phyloP scores from a whole-genome alignment of 164 flowering plant species.

The Kalanchoe fedtschenkoi region DNA sequence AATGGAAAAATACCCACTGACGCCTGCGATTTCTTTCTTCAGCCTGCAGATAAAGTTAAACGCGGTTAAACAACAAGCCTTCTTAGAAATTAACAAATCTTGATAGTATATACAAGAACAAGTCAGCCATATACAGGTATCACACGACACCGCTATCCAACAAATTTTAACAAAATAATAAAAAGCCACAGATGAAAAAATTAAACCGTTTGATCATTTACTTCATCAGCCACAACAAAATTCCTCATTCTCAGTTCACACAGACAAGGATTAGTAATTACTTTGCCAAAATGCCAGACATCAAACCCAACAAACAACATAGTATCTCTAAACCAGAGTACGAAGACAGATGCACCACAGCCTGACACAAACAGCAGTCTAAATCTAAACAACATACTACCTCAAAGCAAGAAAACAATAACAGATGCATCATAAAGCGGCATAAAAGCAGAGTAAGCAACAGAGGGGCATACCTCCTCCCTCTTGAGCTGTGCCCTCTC shows the following conservation, averaged over 20 bases:
- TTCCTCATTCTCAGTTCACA: not conserved
- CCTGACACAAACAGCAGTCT: not conserved
- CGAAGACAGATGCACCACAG: not conserved
- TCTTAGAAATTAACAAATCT: not conserved
- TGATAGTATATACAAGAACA: not conserved
- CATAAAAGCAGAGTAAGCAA: not conserved
- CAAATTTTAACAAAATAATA: not conserved
- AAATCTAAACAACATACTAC: not conserved
- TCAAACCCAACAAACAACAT: not conserved
- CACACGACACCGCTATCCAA: not conserved
- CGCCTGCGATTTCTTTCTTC: slow-evolving; percentile 3
- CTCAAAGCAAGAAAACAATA: not conserved
- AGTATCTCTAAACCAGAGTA: not conserved
- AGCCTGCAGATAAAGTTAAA: not conserved
- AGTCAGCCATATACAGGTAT: not conserved
- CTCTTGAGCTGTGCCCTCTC: slow-evolving; percentile 26
- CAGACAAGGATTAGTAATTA: not conserved
- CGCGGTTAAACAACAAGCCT: not conserved
- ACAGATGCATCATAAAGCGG: not conserved
- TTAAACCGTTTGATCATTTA: too few relatives aligned
- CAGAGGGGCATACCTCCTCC: slow-evolving; percentile 28
- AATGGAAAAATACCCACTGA: not conserved
- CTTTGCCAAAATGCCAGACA: not conserved
- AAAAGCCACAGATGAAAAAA: too few relatives aligned
- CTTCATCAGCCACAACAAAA: not conserved